These are phyloP conservation scores for Tetrahymena elliotti DNA, from an alignment of 73 alveolate genomes.

Conservation along the genomic window DNA sequence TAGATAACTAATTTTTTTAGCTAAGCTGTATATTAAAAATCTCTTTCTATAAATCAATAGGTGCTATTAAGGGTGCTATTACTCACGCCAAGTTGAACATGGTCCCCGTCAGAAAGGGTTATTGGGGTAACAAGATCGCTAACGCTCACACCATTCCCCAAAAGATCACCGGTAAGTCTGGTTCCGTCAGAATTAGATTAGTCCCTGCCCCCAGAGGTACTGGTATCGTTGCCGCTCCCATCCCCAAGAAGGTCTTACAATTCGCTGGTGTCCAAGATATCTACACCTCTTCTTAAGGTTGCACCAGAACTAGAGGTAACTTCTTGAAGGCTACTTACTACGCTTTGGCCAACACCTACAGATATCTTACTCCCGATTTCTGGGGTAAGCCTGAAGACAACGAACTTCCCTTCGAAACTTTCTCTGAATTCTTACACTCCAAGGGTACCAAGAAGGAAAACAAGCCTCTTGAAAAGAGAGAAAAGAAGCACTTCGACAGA, in stretches of 20 bases:
- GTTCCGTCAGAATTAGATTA: conserved; percentile 99
- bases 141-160: conserved; percentile 97
- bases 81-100: conserved; percentile 96
- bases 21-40: not conserved
- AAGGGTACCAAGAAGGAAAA: not conserved
- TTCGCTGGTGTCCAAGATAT: conserved; percentile 99
- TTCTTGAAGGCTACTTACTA: conserved; percentile 97
- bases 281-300: conserved; percentile 95
- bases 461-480: not conserved
- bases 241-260: conserved; percentile 95
- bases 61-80: conserved; percentile 99
- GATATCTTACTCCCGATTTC: conserved; percentile 98
- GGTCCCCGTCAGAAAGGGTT: conserved; percentile 99
- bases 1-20: not conserved
- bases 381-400: conserved; percentile 80
- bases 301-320: conserved; percentile 97
- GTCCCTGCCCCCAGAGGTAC: conserved; percentile 99
- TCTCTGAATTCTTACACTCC: conserved; percentile 55
- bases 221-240: conserved; percentile 99
- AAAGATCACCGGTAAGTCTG: conserved; percentile 99
- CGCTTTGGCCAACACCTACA: conserved; percentile 93
- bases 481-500: not conserved
- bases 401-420: conserved; percentile 79
- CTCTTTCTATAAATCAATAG: not conserved
- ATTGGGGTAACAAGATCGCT: conserved; percentile 99